Percentiles rank a stretch among this genome's conserved stretches.
These are phyloP conservation scores for Neurospora africana DNA, from an alignment of 495 filamentous ascomycete genomes.

Conservation along the genomic window DNA sequence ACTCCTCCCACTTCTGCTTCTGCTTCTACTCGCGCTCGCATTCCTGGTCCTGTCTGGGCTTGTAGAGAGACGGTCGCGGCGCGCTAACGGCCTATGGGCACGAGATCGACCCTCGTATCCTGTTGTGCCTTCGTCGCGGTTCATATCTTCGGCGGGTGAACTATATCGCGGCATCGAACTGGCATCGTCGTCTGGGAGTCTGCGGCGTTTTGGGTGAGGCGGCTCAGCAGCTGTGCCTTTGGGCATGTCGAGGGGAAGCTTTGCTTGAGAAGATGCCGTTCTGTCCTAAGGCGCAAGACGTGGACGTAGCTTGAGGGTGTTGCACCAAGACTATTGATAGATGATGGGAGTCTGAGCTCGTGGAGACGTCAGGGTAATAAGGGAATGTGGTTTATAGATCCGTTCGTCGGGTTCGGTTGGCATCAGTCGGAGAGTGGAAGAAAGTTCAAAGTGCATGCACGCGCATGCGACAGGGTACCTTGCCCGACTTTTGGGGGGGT, in stretches of 20 bases:
- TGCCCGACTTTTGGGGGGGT: background rate
- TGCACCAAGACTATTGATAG: background rate
- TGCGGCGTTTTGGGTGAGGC: constrained; percentile 46
- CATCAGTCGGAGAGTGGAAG: background rate
- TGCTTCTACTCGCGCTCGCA: constrained; percentile 15
- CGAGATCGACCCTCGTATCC: background rate
- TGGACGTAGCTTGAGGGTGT: background rate
- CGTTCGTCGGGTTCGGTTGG: background rate
- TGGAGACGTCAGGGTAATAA: background rate
- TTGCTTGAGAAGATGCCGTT: background rate
- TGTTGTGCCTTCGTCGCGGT: background rate
- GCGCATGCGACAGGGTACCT: background rate
- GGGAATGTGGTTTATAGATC: background rate
- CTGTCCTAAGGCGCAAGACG: background rate
- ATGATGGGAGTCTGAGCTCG: background rate
- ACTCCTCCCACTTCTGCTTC: constrained; percentile 12
- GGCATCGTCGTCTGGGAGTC: constrained; percentile 37
- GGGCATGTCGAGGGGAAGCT: background rate
- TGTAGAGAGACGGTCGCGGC: constrained; percentile 25
- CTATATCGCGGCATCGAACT: constrained; percentile 25
- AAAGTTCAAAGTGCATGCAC: background rate
- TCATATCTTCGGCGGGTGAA: constrained; percentile 15
- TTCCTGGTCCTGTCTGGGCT: constrained; percentile 12
- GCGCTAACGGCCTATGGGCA: constrained; percentile 28
- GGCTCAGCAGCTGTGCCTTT: constrained; percentile 15